These are phyloP conservation scores for Zoysia pacifica DNA, from an alignment of 176 grass and related monocot species.

Conservation along the genomic window DNA sequence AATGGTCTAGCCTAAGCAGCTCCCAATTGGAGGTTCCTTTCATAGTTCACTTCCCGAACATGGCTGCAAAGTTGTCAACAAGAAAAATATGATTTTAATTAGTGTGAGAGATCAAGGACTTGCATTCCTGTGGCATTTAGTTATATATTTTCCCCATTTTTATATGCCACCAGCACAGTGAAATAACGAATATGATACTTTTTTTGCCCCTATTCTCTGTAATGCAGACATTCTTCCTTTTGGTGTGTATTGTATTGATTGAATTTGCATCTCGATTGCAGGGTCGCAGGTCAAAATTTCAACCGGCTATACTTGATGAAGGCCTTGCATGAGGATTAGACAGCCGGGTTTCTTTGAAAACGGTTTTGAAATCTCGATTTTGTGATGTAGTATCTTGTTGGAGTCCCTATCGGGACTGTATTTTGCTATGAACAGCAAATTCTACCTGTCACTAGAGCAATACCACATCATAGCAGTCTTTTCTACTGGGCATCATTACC, in stretches of 20 bases:
- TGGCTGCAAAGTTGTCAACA: neutral
- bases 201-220: neutral
- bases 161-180: neutral
- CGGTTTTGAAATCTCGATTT: conserved; percentile 34
- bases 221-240: neutral
- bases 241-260: conserved; percentile 4
- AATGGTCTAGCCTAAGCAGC: neutral
- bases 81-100: neutral
- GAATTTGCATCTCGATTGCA: conserved; percentile 34
- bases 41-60: neutral
- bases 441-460: neutral
- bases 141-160: neutral
- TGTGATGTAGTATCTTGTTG: conserved; percentile 11
- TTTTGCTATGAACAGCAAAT: conserved; percentile 15
- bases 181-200: neutral
- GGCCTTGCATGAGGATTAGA: conserved; percentile 77
- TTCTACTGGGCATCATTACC: no score
- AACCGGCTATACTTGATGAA: conserved; percentile 83
- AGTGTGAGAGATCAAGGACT: no score
- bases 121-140: neutral
- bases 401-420: neutral
- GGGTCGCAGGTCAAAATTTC: conserved; percentile 84
- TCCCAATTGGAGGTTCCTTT: no score
- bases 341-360: conserved; percentile 16
- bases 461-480: neutral